Conservation (phyloP, 1,139 yeast species). For the Protomyces pachydermus region DNA sequence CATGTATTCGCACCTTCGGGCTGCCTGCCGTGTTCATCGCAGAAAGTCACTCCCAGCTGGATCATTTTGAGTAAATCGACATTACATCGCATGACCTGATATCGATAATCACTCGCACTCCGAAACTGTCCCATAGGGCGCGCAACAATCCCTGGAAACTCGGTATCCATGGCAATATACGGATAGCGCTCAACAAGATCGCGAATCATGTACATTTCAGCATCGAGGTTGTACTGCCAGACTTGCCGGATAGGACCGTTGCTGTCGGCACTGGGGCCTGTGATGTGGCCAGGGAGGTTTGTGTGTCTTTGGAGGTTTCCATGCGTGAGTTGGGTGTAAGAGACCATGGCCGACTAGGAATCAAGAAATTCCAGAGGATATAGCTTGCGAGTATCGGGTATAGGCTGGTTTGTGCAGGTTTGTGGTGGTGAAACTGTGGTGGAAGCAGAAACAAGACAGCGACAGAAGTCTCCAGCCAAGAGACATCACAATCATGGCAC, state of each 20-base stretch:
- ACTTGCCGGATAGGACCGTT: constrained; percentile 47
- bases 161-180: constrained; percentile 70
- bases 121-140: constrained; percentile 95
- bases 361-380: too few relatives aligned
- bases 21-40: constrained; percentile 70
- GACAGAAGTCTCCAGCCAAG: background rate
- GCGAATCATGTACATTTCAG: constrained; percentile 71
- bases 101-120: constrained; percentile 86
- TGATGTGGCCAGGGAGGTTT: background rate
- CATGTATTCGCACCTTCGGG: constrained; percentile 63
- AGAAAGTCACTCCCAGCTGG: constrained; percentile 79
- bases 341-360: background rate
- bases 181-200: constrained; percentile 65
- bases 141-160: constrained; percentile 93
- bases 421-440: too few relatives aligned
- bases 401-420: too few relatives aligned
- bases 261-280: background rate
- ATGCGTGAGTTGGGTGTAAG: constrained; percentile 13
- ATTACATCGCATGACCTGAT: constrained; percentile 87
- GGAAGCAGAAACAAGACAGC: too few relatives aligned
- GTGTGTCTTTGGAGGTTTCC: constrained; percentile 5
- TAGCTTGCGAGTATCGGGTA: too few relatives aligned
- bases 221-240: constrained; percentile 79
- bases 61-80: constrained; percentile 80
- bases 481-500: background rate